Evolutionary conservation across 192 early-diverging fungal species (phyloP).

Genomic region (Diversispora eburnea): DNA sequence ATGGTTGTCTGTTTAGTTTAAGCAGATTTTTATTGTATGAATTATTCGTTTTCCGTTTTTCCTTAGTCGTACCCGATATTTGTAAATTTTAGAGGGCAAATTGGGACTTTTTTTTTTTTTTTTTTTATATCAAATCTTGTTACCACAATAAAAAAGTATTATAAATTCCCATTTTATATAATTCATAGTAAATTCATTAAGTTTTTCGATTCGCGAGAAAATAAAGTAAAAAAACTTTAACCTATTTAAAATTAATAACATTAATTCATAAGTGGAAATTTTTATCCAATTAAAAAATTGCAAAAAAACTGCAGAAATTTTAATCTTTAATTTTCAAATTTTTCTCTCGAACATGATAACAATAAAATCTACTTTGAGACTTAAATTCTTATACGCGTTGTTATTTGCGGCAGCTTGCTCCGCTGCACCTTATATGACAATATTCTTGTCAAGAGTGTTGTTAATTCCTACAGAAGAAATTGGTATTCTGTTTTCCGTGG

Average conservation of each 20-base stretch:
- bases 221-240: not conserved
- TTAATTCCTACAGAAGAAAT: not conserved
- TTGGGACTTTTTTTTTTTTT: not conserved
- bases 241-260: not conserved
- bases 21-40: no score
- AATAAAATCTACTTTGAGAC: not conserved
- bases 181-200: not conserved
- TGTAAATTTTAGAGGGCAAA: not conserved
- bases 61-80: not conserved
- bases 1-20: no score
- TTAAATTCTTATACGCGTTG: not conserved
- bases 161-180: constrained; percentile 5
- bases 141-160: constrained; percentile 3
- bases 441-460: not conserved
- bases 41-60: no score
- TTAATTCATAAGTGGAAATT: not conserved
- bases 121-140: not conserved
- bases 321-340: not conserved
- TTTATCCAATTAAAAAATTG: not conserved
- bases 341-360: not conserved
- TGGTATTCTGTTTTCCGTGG: not conserved
- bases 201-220: not conserved
- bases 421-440: not conserved
- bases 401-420: not conserved
- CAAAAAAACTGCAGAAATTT: not conserved